A percentile compares a stretch with the other conserved stretches of the same genome.
phyloP scores from a whole-genome alignment of 768 basidiomycete species.

The Psilocybe tampanensis region DNA sequence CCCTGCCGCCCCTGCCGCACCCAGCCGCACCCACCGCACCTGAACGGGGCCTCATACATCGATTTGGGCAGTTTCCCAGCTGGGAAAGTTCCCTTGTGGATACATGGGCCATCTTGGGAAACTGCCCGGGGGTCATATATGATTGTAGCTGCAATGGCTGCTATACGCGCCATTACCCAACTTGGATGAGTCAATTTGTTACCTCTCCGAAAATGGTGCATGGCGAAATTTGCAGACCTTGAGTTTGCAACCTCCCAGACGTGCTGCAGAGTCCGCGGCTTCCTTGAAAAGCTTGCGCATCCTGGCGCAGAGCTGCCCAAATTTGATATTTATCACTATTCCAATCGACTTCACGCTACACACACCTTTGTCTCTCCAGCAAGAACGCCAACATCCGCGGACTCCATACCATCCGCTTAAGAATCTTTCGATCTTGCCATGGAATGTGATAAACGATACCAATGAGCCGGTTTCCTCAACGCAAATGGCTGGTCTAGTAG shows the following conservation, averaged over 20 bases:
- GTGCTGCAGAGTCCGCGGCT: not conserved
- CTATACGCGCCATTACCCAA: no score
- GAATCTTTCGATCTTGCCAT: not conserved
- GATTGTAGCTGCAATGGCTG: no score
- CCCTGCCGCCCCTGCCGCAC: not conserved
- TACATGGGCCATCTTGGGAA: no score
- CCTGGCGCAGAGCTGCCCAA: constrained; percentile 6
- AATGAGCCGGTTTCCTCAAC: no score
- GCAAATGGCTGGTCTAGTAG: constrained; percentile 8
- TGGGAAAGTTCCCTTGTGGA: no score
- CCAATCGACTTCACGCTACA: constrained; percentile 8
- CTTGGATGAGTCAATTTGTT: constrained; percentile 5
- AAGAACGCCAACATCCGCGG: not conserved
- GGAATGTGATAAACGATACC: not conserved
- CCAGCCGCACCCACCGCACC: no score
- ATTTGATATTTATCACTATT: not conserved
- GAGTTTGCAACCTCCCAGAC: not conserved
- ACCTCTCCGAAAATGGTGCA: not conserved
- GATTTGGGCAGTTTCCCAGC: no score
- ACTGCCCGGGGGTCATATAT: no score
- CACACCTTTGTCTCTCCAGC: not conserved
- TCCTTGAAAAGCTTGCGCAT: constrained; percentile 6
- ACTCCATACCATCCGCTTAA: constrained; percentile 3
- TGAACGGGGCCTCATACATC: no score
- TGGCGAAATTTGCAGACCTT: constrained; percentile 10